Evolutionary conservation across 2,329 filamentous ascomycete species (phyloP), one percentile per base, ranked within the genome.

Genomic region (Zymoseptoria passerinii): DNA sequence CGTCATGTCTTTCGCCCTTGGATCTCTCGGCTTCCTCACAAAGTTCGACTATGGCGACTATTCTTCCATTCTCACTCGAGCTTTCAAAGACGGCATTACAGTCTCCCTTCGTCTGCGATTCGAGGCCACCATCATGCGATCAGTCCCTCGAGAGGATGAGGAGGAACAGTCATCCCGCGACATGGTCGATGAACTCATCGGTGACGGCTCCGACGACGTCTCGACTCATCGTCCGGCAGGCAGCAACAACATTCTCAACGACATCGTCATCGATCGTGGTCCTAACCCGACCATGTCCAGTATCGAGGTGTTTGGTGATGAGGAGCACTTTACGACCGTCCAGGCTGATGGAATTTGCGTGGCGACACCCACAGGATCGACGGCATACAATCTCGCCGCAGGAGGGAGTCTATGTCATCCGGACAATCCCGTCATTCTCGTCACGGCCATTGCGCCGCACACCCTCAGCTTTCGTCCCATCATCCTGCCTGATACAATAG

Each of bases 391-490:
- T 70, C 85, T 97, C 19, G 92, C 92, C 0, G 92, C 92, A 0
- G 94, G 94, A n/a, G 92, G 92, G 19, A 95, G 90, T 2, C 81
- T 97, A 23, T 96, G 91, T 69, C 92, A 97, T 71, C 92, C 92
- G 0, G 94, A 97, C 67, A 97, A 96, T 71, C 94, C 92, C 0
- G 92, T 96, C 52, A 96, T 97, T 74, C 84, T 97, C 1, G 84
- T 97, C 5, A 96, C 92, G 0, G 88, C 92, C 53, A 96, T 97
- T 57, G 96, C 92, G 71, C 90, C 94, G 1, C 92, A 97, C 74
- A 96, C 92, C 0, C 80, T 97, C 2, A 95, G 90, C 2, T 97
- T 97, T 80, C 83, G 94, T 9, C 92, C 92, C n/a, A 94, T 97
- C 68, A 94, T 97, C 68, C 80, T 97, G 2, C 94, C 94, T 0